Conservation (phyloP, 257 asterid species). For the Ballota nigra region DNA sequence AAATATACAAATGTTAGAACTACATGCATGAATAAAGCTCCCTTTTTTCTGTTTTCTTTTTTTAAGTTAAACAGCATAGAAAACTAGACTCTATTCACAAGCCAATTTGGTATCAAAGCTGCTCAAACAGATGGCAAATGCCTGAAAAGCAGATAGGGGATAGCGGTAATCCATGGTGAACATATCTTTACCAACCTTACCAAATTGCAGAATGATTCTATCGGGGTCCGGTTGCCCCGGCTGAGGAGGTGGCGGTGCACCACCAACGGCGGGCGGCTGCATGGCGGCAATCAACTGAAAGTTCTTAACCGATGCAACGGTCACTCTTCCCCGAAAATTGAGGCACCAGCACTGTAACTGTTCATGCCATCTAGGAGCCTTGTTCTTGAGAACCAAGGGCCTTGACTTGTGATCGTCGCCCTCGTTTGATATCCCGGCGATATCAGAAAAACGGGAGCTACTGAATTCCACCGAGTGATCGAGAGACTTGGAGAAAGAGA, state of each 20-base stretch:
- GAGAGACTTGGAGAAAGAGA: conserved; percentile 78
- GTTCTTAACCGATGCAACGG: conserved; percentile 93
- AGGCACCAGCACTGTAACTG: conserved; percentile 98
- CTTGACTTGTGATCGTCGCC: conserved; percentile 45
- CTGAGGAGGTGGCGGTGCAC: conserved; percentile 45
- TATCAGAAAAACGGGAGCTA: conserved; percentile 78
- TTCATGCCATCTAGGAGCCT: conserved; percentile 93
- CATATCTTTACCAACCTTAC: conserved; percentile 87
- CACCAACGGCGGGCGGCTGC: conserved; percentile 28
- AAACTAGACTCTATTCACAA: conserved; percentile 54
- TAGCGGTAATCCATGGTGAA: conserved; percentile 92
- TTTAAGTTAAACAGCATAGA: conserved; percentile 8
- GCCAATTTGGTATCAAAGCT: conserved; percentile 95
- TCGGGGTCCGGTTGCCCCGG: conserved; percentile 71
- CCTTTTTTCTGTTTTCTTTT: too few species aligned
- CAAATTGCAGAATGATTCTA: conserved; percentile 79
- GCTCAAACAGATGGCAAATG: conserved; percentile 87
- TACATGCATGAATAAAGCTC: conserved; percentile 18
- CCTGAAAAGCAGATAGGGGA: conserved; percentile 88
- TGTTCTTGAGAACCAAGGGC: conserved; percentile 83
- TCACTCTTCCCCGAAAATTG: too few species aligned
- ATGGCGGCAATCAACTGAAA: conserved; percentile 77
- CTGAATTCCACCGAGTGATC: conserved; percentile 77
- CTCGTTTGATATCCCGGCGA: conserved; percentile 34
- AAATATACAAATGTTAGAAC: conserved; percentile 25